Conservation (phyloP, 2,329 filamentous ascomycete genomes). For the Cordyceps sp. region DNA sequence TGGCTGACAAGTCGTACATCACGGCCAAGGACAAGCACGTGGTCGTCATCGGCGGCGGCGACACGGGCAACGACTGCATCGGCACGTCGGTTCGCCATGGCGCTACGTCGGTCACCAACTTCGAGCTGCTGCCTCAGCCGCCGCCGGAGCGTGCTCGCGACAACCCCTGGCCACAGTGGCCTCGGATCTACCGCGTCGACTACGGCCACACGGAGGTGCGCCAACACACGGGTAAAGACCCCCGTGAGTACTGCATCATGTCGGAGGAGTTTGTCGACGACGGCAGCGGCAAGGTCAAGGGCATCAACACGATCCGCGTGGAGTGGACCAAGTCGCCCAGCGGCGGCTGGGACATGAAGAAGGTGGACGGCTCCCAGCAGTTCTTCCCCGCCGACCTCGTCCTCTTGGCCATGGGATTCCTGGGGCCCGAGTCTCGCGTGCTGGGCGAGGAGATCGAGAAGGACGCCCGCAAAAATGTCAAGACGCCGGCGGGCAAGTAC, state of each 20-base stretch:
- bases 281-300: conserved; percentile 73
- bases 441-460: conserved; percentile 81
- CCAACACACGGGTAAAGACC: conserved; percentile 90
- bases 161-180: conserved; percentile 98
- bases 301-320: conserved; percentile 88
- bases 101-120: conserved; percentile 91
- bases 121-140: conserved; percentile 86
- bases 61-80: conserved; percentile 96
- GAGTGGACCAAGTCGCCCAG: conserved; percentile 86
- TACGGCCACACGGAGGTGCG: conserved; percentile 94
- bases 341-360: conserved; percentile 98
- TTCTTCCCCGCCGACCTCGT: conserved; percentile 96
- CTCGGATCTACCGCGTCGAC: conserved; percentile 94
- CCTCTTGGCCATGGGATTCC: conserved; percentile 90
- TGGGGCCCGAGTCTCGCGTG: conserved; percentile 79
- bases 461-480: conserved; percentile 87
- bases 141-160: conserved; percentile 78
- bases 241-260: conserved; percentile 96
- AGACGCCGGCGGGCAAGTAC: conserved; percentile 79
- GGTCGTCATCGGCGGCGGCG: too few relatives aligned
- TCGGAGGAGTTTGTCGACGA: conserved; percentile 92
- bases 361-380: conserved; percentile 79
- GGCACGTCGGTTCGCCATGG: conserved; percentile 91
- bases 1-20: too few relatives aligned
- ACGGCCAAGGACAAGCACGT: too few relatives aligned